Evolutionary conservation across 139 green algal genomes (phyloP).

Genomic region (Nannochloris sp.): DNA sequence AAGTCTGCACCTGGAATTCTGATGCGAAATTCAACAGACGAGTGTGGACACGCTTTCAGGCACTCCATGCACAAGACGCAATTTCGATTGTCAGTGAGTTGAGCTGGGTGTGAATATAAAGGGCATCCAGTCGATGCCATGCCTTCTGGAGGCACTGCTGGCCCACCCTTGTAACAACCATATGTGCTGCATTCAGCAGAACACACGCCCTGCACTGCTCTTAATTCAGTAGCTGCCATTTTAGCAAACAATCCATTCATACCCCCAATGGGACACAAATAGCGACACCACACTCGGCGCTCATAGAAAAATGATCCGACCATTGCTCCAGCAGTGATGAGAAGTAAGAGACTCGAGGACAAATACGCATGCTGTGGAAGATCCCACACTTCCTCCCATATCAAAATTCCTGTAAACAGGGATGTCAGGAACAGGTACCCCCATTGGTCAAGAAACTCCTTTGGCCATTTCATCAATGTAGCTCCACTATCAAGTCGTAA

Average conservation of each 20-base stretch:
- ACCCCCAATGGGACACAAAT: slow-evolving; percentile 53
- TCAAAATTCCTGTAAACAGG: slow-evolving; percentile 49
- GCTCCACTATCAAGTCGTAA: slow-evolving; percentile 20
- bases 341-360: slow-evolving; percentile 64
- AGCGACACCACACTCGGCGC: slow-evolving; percentile 59
- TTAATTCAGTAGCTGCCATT: slow-evolving; percentile 65
- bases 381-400: slow-evolving; percentile 78
- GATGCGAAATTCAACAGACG: slow-evolving; percentile 49
- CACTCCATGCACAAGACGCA: slow-evolving; percentile 70
- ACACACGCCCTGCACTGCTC: slow-evolving; percentile 69
- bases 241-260: slow-evolving; percentile 87
- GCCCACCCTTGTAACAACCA: slow-evolving; percentile 60
- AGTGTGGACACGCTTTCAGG: slow-evolving; percentile 53
- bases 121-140: slow-evolving; percentile 56
- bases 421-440: slow-evolving; percentile 6
- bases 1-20: slow-evolving; percentile 50
- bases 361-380: slow-evolving; percentile 58
- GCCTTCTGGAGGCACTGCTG: slow-evolving; percentile 37
- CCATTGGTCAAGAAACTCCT: slow-evolving; percentile 22
- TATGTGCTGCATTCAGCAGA: slow-evolving; percentile 59
- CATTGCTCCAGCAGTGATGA: slow-evolving; percentile 74
- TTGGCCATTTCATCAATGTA: slow-evolving; percentile 62
- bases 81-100: slow-evolving; percentile 66
- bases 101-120: slow-evolving; percentile 60
- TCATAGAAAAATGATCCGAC: slow-evolving; percentile 58